Evolutionary conservation across 2,329 filamentous ascomycete species (phyloP).

Genomic region (Botrytis deweyae): DNA sequence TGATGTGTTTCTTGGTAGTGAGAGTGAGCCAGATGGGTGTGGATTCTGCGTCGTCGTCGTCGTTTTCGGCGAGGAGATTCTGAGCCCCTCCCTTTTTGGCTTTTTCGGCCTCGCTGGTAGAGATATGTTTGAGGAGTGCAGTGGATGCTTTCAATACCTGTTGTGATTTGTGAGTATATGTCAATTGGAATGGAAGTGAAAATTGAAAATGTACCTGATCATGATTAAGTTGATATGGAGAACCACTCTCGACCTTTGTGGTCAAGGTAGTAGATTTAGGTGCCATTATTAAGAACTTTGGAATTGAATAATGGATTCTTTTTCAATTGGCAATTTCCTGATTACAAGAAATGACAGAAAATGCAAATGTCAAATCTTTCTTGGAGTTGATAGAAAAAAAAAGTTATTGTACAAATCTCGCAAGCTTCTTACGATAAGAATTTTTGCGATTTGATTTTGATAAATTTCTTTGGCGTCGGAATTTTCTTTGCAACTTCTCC

Average conservation of each 20-base stretch:
- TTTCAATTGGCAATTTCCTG: background rate
- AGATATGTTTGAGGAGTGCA: slow-evolving; percentile 61
- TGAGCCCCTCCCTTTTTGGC: slow-evolving; percentile 51
- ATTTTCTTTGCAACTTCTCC: background rate
- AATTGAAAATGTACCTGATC: slow-evolving; percentile 34
- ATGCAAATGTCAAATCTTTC: slow-evolving; percentile 12
- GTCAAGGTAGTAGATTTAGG: slow-evolving; percentile 36
- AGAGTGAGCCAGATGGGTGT: slow-evolving; percentile 61
- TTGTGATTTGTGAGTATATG: slow-evolving; percentile 20
- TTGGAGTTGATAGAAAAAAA: slow-evolving; percentile 4
- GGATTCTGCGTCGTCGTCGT: slow-evolving; percentile 45
- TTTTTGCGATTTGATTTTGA: slow-evolving; percentile 21
- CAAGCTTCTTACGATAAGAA: slow-evolving; percentile 19
- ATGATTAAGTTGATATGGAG: slow-evolving; percentile 39
- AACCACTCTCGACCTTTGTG: slow-evolving; percentile 39
- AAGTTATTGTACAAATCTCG: background rate
- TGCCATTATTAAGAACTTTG: slow-evolving; percentile 30
- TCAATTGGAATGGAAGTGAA: background rate
- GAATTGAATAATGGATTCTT: background rate
- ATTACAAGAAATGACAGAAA: slow-evolving; percentile 1
- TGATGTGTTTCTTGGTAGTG: slow-evolving; percentile 64
- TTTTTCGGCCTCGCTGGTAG: slow-evolving; percentile 49
- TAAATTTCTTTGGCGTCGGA: slow-evolving; percentile 23
- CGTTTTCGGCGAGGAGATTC: slow-evolving; percentile 48
- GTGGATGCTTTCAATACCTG: slow-evolving; percentile 63